Percentiles rank a stretch among this genome's conserved stretches.
Conservation (phyloP, 192 early-diverging fungal genomes). For the Lunasporangiospora selenospora region DNA sequence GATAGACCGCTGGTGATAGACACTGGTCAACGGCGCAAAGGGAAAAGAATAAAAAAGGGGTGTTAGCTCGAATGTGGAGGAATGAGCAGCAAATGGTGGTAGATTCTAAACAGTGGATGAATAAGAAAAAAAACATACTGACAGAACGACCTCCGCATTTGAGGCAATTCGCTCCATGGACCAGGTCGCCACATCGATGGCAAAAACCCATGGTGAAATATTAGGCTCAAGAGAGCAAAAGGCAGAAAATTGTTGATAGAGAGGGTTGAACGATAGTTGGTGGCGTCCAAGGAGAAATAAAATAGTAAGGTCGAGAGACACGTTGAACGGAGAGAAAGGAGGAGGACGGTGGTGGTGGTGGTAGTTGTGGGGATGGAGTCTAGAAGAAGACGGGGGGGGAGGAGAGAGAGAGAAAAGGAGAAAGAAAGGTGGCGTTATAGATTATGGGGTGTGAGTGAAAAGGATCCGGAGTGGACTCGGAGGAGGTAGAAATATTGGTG, state of each 20-base stretch:
- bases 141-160: constrained; percentile 58
- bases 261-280: constrained; percentile 12
- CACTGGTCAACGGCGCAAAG: constrained; percentile 14
- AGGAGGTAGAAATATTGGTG: no score
- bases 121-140: constrained; percentile 30
- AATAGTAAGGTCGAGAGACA: not conserved
- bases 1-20: constrained; percentile 46
- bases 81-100: not conserved
- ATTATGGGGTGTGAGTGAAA: no score
- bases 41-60: not conserved
- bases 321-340: not conserved
- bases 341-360: not conserved
- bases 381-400: not conserved
- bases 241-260: not conserved
- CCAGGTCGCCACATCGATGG: constrained; percentile 59
- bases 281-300: constrained; percentile 6
- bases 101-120: not conserved
- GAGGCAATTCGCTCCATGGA: constrained; percentile 50
- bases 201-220: constrained; percentile 55
- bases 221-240: not conserved
- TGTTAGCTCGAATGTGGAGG: not conserved
- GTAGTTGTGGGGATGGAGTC: no score
- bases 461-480: no score
- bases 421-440: not conserved
- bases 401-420: not conserved